These are phyloP conservation scores for Lentinus tigrinus DNA, from an alignment of 768 basidiomycete species.

Conservation along the genomic window DNA sequence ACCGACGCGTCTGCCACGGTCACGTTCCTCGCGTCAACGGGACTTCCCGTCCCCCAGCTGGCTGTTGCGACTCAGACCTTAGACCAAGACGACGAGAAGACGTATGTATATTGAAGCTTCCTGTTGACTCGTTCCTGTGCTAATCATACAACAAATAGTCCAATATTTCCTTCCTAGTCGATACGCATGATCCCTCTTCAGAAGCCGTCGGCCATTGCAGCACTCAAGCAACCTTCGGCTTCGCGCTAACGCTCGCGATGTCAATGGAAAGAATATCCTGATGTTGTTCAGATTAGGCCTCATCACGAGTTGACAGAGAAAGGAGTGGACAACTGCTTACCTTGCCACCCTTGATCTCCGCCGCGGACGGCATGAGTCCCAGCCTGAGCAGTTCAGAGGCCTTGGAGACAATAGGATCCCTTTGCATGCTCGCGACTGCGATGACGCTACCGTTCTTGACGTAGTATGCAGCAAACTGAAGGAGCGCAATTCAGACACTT, in stretches of 20 bases:
- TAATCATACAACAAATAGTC: too few species aligned
- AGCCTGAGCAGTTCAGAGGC: conserved; percentile 76
- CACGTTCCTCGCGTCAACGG: background rate
- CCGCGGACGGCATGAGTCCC: conserved; percentile 75
- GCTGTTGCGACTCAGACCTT: too few species aligned
- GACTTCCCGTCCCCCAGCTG: too few species aligned
- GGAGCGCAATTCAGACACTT: background rate
- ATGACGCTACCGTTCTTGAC: conserved; percentile 60
- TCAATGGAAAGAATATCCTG: conserved; percentile 33
- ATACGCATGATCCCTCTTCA: too few species aligned
- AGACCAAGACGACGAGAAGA: too few species aligned
- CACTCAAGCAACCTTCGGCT: conserved; percentile 17
- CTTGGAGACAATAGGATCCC: conserved; percentile 77
- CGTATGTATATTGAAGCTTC: too few species aligned
- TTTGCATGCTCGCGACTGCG: conserved; percentile 77
- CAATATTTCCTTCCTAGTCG: too few species aligned
- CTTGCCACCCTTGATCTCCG: conserved; percentile 74
- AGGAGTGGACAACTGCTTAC: too few species aligned
- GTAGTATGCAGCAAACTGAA: conserved; percentile 80
- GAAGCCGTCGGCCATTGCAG: too few species aligned
- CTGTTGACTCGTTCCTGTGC: too few species aligned
- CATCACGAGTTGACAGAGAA: too few species aligned
- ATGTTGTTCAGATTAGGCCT: too few species aligned
- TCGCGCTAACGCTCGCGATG: conserved; percentile 26
- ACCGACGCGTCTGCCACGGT: background rate